These are phyloP conservation scores for Cinnamomum chago DNA, from an alignment of 164 flowering plant species.

Conservation along the genomic window DNA sequence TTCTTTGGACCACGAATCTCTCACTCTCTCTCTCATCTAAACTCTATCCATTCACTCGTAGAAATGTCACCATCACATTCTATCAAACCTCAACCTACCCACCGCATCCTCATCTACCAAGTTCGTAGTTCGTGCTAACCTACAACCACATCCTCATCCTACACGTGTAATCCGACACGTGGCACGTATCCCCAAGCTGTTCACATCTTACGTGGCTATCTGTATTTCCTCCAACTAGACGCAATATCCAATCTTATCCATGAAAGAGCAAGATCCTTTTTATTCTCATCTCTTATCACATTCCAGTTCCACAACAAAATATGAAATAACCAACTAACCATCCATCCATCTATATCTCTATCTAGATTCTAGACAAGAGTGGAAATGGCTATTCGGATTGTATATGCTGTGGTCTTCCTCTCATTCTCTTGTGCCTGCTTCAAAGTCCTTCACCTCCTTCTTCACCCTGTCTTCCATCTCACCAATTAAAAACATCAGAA, in stretches of 20 bases:
- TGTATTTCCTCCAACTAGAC: not conserved
- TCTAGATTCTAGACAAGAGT: not conserved
- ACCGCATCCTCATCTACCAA: not conserved
- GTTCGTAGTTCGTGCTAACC: not conserved
- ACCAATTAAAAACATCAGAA: not conserved
- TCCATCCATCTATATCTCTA: not conserved
- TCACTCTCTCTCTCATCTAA: not conserved
- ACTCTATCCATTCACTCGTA: too few relatives aligned
- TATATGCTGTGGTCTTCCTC: conserved; percentile 5
- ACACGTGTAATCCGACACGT: not conserved
- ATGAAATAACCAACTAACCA: too few relatives aligned
- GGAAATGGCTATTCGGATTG: conserved; percentile 4
- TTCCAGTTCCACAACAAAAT: too few relatives aligned
- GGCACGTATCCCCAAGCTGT: not conserved
- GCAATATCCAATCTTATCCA: too few relatives aligned
- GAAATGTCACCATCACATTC: too few relatives aligned
- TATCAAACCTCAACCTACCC: too few relatives aligned
- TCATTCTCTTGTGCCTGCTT: conserved; percentile 9
- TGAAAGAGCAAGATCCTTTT: too few relatives aligned
- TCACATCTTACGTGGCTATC: not conserved
- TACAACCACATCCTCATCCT: not conserved
- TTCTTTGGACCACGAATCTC: not conserved
- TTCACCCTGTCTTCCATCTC: conserved; percentile 5
- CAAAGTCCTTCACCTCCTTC: conserved; percentile 5
- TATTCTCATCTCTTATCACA: too few relatives aligned